Base-by-base conservation (phyloP, 768 basidiomycete species). In the Favolaschia claudopus region DNA sequence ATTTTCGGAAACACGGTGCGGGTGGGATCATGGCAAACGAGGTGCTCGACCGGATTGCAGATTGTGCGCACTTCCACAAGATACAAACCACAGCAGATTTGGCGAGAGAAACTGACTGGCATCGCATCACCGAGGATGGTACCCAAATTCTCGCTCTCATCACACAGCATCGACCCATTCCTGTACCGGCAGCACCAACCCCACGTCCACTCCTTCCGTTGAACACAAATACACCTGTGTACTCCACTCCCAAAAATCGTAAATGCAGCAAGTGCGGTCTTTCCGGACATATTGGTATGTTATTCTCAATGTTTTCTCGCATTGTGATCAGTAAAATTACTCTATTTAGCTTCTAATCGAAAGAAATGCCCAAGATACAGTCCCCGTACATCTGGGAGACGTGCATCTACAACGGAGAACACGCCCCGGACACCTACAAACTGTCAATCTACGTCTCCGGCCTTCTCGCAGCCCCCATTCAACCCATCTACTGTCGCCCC, bases 21-120 rank as follows among this genome's bases (percentile, higher is more conserved):
- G 52, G 31, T 5, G 15, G 20, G 3, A 37, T 54, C 33, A 54
- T 54, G 43, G 19, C 52, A 9, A 34, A 54, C 29, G 52, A 54
- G 5, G 52, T 54, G 9, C 42, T 54, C 20, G 17, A 54, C 12
- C 52, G 43, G 6, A 54, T 54, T 13, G 33, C 27, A 3, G 52
- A 54, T 20, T 54, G 52, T n/a, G 43, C 52, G 1, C 52, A 45
- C 27, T 45, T 37, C 28, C 24, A 27, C 33, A 54, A 36, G 17
- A 45, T 54, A 7, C 15, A 37, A 22, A 36, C 42, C 8, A 44
- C 25, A 1, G 43, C 33, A 13, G 42, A 54, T 27, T 15, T 54
- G n/a, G 10, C 29, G 8, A 34, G 24, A 7, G 52, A 54, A 15
- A 54, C 52, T 17, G 24, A 22, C 14, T 54, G 52, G 52, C 32